Evolutionary conservation across 805 yeast species (phyloP).

Genomic region (Candida endomychidarum): DNA sequence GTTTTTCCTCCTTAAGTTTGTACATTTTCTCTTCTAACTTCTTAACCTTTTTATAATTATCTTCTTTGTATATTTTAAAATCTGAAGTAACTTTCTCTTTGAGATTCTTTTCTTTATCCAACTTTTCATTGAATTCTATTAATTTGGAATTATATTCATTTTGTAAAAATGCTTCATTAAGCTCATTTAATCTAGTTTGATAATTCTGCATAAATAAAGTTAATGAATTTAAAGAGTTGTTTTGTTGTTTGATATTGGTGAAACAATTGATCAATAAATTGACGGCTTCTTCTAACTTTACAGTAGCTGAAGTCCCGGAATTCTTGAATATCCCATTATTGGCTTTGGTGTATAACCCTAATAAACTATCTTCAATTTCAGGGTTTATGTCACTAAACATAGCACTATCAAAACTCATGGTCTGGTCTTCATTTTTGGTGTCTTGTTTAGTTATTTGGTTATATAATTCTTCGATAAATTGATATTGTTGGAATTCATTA

Average conservation of each 20-base stretch:
- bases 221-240: conserved; percentile 52
- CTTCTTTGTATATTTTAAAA: conserved; percentile 9
- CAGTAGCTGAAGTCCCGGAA: conserved; percentile 57
- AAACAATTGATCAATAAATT: conserved; percentile 54
- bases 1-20: conserved; percentile 11
- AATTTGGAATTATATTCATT: conserved; percentile 16
- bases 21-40: conserved; percentile 11
- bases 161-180: conserved; percentile 27
- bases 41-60: conserved; percentile 4
- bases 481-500: conserved; percentile 34
- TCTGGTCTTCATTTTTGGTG: not conserved
- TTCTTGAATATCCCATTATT: conserved; percentile 59
- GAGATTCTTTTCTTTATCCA: conserved; percentile 1
- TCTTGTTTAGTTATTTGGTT: conserved; percentile 10
- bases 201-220: conserved; percentile 56
- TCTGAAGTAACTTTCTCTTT: conserved; percentile 13
- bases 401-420: conserved; percentile 31
- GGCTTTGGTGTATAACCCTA: conserved; percentile 48
- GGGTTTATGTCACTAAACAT: conserved; percentile 61
- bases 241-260: conserved; percentile 59
- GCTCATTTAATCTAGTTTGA: conserved; percentile 25
- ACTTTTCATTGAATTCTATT: conserved; percentile 8
- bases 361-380: conserved; percentile 47
- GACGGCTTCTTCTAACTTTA: conserved; percentile 55
- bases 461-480: conserved; percentile 34